phyloP scores from a whole-genome alignment of 2,329 filamentous ascomycete species.

The Penicillium palitans region DNA sequence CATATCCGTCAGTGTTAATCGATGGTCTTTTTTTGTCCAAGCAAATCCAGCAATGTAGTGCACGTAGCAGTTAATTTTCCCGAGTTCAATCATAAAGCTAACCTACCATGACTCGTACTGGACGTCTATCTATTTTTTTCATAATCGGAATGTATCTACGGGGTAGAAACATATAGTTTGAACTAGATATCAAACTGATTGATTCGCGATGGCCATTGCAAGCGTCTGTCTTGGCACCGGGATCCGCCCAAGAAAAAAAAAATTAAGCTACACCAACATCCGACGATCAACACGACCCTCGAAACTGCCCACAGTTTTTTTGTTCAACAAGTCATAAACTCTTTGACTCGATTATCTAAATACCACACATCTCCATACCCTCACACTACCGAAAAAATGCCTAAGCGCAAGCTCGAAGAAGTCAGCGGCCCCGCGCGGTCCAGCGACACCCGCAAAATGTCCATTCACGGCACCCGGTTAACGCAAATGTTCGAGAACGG shows the following conservation, averaged over 20 bases:
- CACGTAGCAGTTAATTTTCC: neutral
- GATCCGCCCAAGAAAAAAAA: slow-evolving; percentile 25
- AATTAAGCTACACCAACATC: slow-evolving; percentile 17
- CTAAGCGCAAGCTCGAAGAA: slow-evolving; percentile 45
- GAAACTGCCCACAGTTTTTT: neutral
- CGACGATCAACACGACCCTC: neutral
- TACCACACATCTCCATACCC: neutral
- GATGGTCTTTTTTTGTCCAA: slow-evolving; percentile 18
- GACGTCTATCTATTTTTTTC: too few relatives aligned
- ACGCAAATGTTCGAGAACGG: slow-evolving; percentile 52
- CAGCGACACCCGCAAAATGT: slow-evolving; percentile 30
- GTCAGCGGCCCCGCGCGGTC: slow-evolving; percentile 24
- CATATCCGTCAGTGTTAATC: slow-evolving; percentile 31
- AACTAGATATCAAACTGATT: neutral
- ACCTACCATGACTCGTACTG: too few relatives aligned
- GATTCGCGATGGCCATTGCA: neutral
- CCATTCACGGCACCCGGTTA: slow-evolving; percentile 41
- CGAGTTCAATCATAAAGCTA: neutral
- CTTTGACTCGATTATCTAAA: neutral
- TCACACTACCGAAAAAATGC: slow-evolving; percentile 29
- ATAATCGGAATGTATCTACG: neutral
- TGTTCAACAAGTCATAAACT: neutral
- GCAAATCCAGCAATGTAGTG: neutral
- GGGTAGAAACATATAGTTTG: too few relatives aligned
- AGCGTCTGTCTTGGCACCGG: slow-evolving; percentile 21